phyloP scores from a whole-genome alignment of 2,329 filamentous ascomycete genomes.

The Bimuria novae-zelandiae region DNA sequence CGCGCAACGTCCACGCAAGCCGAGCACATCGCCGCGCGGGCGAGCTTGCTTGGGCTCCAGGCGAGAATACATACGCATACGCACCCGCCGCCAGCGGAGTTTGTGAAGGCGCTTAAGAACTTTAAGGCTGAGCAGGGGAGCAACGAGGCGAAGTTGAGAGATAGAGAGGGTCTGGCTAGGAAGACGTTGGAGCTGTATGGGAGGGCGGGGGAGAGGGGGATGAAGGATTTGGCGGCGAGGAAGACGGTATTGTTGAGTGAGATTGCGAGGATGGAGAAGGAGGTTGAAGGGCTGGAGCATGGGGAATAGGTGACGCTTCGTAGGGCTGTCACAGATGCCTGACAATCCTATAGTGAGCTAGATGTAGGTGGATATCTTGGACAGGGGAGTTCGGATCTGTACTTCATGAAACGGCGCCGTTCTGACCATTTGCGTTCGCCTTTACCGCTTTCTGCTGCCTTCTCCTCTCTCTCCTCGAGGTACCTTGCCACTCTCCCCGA shows the following conservation, averaged over 20 bases:
- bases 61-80: slow-evolving; percentile 37
- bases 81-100: slow-evolving; percentile 32
- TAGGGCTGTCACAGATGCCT: slow-evolving; percentile 2
- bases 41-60: slow-evolving; percentile 49
- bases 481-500: slow-evolving; percentile 33
- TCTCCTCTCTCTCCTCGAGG: slow-evolving; percentile 33
- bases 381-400: background rate
- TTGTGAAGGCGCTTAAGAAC: slow-evolving; percentile 36
- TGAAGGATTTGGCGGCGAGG: slow-evolving; percentile 47
- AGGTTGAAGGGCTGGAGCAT: slow-evolving; percentile 35
- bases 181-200: slow-evolving; percentile 45
- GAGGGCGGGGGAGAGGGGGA: slow-evolving; percentile 38
- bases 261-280: slow-evolving; percentile 36
- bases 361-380: too few species aligned
- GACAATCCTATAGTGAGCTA: slow-evolving; percentile 1
- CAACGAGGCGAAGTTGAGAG: slow-evolving; percentile 34
- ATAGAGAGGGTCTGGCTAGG: slow-evolving; percentile 39
- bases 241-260: slow-evolving; percentile 45
- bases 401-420: background rate
- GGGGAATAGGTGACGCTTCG: slow-evolving; percentile 10
- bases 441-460: slow-evolving; percentile 34
- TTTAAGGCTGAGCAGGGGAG: slow-evolving; percentile 37
- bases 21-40: slow-evolving; percentile 49
- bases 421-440: slow-evolving; percentile 3
- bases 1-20: slow-evolving; percentile 49